Evolutionary conservation across 176 grass and related monocot genomes (phyloP).

Genomic region (Musa schizocarpa): DNA sequence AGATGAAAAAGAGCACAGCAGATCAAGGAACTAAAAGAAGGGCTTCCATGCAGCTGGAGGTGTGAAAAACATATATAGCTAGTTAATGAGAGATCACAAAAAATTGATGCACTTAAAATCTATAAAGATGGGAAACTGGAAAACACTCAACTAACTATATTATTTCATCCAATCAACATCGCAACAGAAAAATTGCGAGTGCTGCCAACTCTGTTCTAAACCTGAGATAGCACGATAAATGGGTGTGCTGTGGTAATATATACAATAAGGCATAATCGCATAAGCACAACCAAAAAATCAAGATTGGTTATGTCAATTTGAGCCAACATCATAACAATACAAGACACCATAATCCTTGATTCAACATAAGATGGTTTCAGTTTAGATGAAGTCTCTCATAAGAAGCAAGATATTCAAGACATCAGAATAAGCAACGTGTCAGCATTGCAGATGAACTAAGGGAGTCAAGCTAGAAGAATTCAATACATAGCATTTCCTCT

Average conservation of each 20-base stretch:
- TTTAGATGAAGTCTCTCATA: neutral
- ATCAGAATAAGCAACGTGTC: neutral
- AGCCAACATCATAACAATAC: neutral
- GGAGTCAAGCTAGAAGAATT: neutral
- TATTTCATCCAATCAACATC: too few species aligned
- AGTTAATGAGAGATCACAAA: neutral
- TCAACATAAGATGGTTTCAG: neutral
- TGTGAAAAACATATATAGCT: neutral
- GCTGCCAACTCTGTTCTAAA: too few species aligned
- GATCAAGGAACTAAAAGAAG: neutral
- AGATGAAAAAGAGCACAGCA: neutral
- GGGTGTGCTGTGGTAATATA: too few species aligned
- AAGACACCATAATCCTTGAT: neutral
- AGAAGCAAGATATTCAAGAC: neutral
- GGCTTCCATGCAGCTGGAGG: neutral
- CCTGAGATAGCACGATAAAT: too few species aligned
- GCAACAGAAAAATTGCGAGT: too few species aligned
- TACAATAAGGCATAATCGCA: neutral
- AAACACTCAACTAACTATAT: too few species aligned
- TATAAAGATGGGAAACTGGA: too few species aligned
- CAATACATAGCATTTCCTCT: neutral
- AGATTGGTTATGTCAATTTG: neutral
- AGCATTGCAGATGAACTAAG: too few species aligned
- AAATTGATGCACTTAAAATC: neutral
- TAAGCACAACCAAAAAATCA: neutral